Evolutionary conservation across 1,139 yeast species (phyloP).

Genomic region (Diutina siamensis): DNA sequence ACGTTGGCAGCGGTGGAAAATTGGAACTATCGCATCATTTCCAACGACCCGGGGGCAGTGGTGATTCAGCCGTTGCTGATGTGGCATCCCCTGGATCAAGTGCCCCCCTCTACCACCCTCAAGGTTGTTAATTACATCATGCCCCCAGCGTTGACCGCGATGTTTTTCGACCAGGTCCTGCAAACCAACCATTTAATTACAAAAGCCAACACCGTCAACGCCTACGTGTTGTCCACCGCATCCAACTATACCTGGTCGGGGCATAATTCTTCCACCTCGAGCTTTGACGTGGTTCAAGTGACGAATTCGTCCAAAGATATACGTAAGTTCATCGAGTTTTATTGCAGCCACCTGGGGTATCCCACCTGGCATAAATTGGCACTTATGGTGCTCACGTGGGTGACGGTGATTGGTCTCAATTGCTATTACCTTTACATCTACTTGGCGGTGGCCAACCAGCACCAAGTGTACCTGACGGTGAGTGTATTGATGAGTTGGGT

Average conservation of each 20-base stretch:
- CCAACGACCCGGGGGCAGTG: conserved; percentile 2
- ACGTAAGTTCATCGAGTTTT: neutral
- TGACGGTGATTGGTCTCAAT: neutral
- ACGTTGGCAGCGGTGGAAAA: neutral
- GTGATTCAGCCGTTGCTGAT: conserved; percentile 10
- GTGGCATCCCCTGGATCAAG: conserved; percentile 11
- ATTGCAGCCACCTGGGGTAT: neutral
- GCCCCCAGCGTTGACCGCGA: conserved; percentile 12
- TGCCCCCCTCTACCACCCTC: conserved; percentile 11
- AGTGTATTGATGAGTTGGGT: conserved; percentile 56
- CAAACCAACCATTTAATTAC: conserved; percentile 40
- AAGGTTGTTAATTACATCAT: conserved; percentile 19
- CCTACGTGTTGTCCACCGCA: conserved; percentile 16
- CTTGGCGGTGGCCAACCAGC: conserved; percentile 41
- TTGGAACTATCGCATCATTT: neutral
- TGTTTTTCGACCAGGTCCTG: conserved; percentile 29
- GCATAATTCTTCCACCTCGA: neutral
- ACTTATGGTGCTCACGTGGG: neutral
- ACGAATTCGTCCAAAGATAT: conserved; percentile 1
- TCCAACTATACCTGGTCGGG: neutral
- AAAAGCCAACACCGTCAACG: conserved; percentile 30
- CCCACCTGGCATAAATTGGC: neutral
- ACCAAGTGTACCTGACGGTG: conserved; percentile 43
- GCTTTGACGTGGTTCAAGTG: conserved; percentile 9
- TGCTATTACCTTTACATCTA: conserved; percentile 16